These are phyloP conservation scores for Epichloe hybrida DNA, from an alignment of 2,329 filamentous ascomycete species.

Conservation along the genomic window DNA sequence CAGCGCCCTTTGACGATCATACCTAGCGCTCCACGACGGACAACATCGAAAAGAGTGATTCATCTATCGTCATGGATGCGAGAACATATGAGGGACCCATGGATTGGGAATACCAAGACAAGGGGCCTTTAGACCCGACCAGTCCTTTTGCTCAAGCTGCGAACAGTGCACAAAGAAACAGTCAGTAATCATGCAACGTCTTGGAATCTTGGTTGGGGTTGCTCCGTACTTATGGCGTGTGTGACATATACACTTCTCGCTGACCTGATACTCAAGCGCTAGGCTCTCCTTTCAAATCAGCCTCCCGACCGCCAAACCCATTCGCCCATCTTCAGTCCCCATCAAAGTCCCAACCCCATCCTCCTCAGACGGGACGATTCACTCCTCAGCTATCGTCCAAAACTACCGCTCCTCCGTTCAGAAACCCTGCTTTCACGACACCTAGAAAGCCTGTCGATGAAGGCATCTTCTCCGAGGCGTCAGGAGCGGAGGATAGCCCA, in stretches of 20 bases:
- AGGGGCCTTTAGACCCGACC: conserved; percentile 43
- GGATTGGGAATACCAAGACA: conserved; percentile 52
- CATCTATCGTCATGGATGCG: conserved; percentile 29
- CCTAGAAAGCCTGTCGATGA: conserved; percentile 45
- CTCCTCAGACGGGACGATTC: conserved; percentile 33
- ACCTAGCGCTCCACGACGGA: background rate
- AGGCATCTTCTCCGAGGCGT: conserved; percentile 38
- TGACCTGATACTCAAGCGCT: conserved; percentile 20
- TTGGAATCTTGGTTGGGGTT: background rate
- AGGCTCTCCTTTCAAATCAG: conserved; percentile 24
- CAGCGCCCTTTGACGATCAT: background rate
- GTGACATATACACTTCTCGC: conserved; percentile 2
- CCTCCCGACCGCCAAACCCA: conserved; percentile 16
- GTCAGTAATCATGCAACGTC: conserved; percentile 21
- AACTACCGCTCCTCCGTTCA: conserved; percentile 37
- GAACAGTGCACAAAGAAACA: conserved; percentile 24
- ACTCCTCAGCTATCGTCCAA: conserved; percentile 28
- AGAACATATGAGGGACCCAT: conserved; percentile 48
- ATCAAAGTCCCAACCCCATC: conserved; percentile 24
- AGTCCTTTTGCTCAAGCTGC: conserved; percentile 47
- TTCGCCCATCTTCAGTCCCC: conserved; percentile 26
- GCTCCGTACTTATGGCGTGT: background rate
- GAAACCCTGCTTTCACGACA: conserved; percentile 52
- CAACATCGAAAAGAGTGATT: background rate
- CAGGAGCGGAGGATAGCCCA: conserved; percentile 47